These are phyloP conservation scores for Pichia thaimueangensis DNA, from an alignment of 805 yeast genomes.

Conservation along the genomic window DNA sequence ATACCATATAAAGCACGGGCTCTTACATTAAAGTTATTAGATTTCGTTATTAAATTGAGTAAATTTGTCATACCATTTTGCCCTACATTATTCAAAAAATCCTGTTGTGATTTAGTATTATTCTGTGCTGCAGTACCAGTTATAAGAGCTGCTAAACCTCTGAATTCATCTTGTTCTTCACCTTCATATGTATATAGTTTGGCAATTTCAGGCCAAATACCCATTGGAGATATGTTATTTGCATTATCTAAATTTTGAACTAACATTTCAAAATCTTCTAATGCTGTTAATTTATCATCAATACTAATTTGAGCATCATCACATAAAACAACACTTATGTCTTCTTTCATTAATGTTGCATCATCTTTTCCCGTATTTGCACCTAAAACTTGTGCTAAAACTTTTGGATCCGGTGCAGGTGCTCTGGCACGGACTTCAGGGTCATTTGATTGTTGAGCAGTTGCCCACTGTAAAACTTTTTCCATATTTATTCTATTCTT, in stretches of 20 bases:
- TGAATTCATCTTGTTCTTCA: slow-evolving; percentile 39
- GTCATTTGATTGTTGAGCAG: slow-evolving; percentile 69
- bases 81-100: slow-evolving; percentile 45
- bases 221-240: slow-evolving; percentile 77
- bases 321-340: slow-evolving; percentile 52
- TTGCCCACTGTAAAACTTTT: slow-evolving; percentile 86
- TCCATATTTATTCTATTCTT: slow-evolving; percentile 65
- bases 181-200: slow-evolving; percentile 53
- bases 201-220: slow-evolving; percentile 51
- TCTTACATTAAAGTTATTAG: slow-evolving; percentile 30
- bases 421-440: slow-evolving; percentile 56
- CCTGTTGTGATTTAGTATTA: slow-evolving; percentile 68
- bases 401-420: slow-evolving; percentile 74
- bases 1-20: slow-evolving; percentile 74
- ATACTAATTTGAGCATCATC: slow-evolving; percentile 43
- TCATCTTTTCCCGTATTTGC: slow-evolving; percentile 62
- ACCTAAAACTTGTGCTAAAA: slow-evolving; percentile 72
- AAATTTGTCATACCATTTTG: slow-evolving; percentile 40
- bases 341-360: slow-evolving; percentile 77
- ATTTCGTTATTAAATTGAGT: slow-evolving; percentile 29
- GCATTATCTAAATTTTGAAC: slow-evolving; percentile 94
- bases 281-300: slow-evolving; percentile 65
- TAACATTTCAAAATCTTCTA: slow-evolving; percentile 89
- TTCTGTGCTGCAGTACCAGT: slow-evolving; percentile 93
- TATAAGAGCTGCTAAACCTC: slow-evolving; percentile 41